Evolutionary conservation across 495 filamentous ascomycete genomes (phyloP), one percentile per base, ranked within the genome.

Genomic region (Clohesyomyces aquaticus): DNA sequence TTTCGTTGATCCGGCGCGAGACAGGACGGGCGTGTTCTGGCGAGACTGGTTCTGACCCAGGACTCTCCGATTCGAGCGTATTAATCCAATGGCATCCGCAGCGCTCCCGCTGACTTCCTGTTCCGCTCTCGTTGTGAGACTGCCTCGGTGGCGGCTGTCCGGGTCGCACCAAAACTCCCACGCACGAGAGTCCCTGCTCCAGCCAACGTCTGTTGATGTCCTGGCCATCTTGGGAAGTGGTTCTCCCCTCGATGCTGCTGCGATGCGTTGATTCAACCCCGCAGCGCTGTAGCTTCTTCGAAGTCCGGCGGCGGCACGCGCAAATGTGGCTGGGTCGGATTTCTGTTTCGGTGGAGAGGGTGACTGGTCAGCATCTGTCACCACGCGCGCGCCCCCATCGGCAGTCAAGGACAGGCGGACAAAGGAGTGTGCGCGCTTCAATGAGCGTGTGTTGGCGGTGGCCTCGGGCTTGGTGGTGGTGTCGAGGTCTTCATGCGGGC

Each of bases 371-470:
- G 83, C 82, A 63, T 85, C 78, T 46, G 87, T 83, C 9, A 88
- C 80, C 29, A 97, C 79, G 75, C 91, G 86, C 1, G 91, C 93
- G 70, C 89, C 90, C 55, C 93, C 93, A 57, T 95, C 91, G 50
- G 88, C 80, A 19, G 89, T 92, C 61, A 90, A 76, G 0, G 90
- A 91, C 52, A 96, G 71, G 46, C 86, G 79, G 28, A 89, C 75
- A 29, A 75, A 76, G 14, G 85, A 85, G 3, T 77, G 76, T 3
- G 76, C 71, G 52, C 76, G 75, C 64, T 76, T 73, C 25, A 71
- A 50, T 8, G 54, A 23, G 14, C 59, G 54, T 14, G 57, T 46
- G 11, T 49, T 12, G 26, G 50, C 45, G 29, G 64, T 6, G 42
- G 25, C 4, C 12, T 48, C 28, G 3, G 51, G 32, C 11, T 51